Evolutionary conservation across 2,329 filamentous ascomycete species (phyloP), one percentile per base, ranked within the genome.

Genomic region (Exophiala viscosa): DNA sequence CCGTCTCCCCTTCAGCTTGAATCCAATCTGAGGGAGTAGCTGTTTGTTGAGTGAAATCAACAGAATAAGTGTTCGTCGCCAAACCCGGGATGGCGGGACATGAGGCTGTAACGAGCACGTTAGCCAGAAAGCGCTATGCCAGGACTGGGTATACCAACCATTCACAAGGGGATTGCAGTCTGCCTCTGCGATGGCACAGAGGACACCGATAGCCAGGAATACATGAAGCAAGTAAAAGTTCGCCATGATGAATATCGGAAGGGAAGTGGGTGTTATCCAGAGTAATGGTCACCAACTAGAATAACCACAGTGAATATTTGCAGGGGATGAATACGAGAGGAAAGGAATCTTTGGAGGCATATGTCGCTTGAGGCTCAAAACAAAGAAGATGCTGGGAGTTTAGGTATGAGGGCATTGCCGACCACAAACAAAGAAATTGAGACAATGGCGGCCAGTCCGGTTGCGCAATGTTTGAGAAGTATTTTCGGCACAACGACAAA

Each of bases 81-180:
- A 97, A 80, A 1, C 90, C 92, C 5, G 88, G 83, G 67, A 96
- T 77, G 45, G 88, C 69, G 3, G 87, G 81, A 64, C 92, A 96
- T 52, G 56, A 40, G 23, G 35, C 58, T 58, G 38, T 45, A 34
- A 28, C 23, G 17, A 13, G 32, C 33, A 43, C 18, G 44, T 55
- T 33, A 55, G 55, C 20, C 23, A 17, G 3, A 28, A 32, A 32
- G 10, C 32, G 13, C 2, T 13, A 20, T 10, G 36, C 31, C 20
- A 42, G 23, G 17, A 15, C 5, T 41, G 14, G 14, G 23, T n/a
- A 17, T 35, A 55, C 56, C 50, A 6, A 59, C 56, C 49, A 23
- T 46, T 49, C 33, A 59, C 31, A 18, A 28, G 23, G 23, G 57
- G 57, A 40, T 59, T 54, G 28, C 56, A 59, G 8, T 52, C 46